phyloP scores from a whole-genome alignment of 2,329 filamentous ascomycete genomes.

The Paecilomyces formosus region DNA sequence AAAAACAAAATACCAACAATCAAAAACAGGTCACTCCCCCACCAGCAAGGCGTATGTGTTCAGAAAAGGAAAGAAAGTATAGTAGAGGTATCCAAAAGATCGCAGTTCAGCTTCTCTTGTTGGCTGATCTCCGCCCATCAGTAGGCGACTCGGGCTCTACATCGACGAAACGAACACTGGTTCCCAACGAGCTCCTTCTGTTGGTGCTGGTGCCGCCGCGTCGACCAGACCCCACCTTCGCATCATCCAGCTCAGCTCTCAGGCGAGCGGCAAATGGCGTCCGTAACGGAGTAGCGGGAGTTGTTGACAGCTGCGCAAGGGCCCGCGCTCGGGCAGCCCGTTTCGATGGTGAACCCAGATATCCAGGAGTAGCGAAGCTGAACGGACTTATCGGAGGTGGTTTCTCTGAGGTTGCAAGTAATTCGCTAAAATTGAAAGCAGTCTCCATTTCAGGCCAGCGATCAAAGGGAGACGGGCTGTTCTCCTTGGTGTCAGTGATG shows the following conservation, averaged over 20 bases:
- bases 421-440: slow-evolving; percentile 30
- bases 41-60: not conserved
- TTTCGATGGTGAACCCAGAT: slow-evolving; percentile 39
- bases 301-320: slow-evolving; percentile 36
- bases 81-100: not conserved
- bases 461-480: slow-evolving; percentile 22
- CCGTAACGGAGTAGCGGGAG: slow-evolving; percentile 35
- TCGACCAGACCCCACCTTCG: slow-evolving; percentile 14
- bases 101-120: slow-evolving; percentile 18
- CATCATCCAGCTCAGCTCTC: slow-evolving; percentile 12
- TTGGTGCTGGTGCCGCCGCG: slow-evolving; percentile 3
- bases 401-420: slow-evolving; percentile 22
- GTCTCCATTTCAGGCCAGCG: slow-evolving; percentile 29
- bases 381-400: slow-evolving; percentile 26
- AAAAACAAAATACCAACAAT: slow-evolving; percentile 1
- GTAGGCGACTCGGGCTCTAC: slow-evolving; percentile 34
- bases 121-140: slow-evolving; percentile 28
- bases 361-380: slow-evolving; percentile 31
- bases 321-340: slow-evolving; percentile 35
- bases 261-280: slow-evolving; percentile 38
- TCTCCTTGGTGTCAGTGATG: slow-evolving; percentile 9
- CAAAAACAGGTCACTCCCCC: slow-evolving; percentile 1
- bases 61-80: not conserved
- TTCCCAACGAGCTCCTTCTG: slow-evolving; percentile 15
- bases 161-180: slow-evolving; percentile 34